Percentiles rank a stretch among this genome's conserved stretches.
Evolutionary conservation across 257 asterid genomes (phyloP).

Genomic region (Verbena officinalis): DNA sequence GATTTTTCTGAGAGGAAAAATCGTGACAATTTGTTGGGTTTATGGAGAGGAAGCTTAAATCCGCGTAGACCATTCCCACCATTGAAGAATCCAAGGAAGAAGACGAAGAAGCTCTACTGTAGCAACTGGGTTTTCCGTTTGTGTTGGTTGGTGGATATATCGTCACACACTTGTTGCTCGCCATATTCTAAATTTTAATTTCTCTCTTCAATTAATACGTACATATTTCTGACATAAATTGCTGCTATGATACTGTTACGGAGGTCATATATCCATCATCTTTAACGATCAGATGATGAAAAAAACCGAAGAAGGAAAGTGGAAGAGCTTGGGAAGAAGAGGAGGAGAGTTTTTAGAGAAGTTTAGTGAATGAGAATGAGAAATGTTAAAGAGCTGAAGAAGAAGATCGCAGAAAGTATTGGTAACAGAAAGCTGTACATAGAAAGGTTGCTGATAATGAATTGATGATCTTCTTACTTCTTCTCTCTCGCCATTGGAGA

Average conservation of each 20-base stretch:
- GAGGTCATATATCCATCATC: constrained; percentile 39
- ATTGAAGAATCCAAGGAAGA: constrained; percentile 28
- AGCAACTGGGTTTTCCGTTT: constrained; percentile 1
- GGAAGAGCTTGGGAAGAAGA: constrained; percentile 31
- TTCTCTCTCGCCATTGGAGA: constrained; percentile 28
- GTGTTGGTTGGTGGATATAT: constrained; percentile 21
- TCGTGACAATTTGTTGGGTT: constrained; percentile 21
- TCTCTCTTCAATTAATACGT: background rate
- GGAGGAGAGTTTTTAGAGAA: constrained; percentile 14
- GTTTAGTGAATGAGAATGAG: constrained; percentile 26
- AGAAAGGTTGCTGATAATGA: constrained; percentile 22
- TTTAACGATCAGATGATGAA: constrained; percentile 33
- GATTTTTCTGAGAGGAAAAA: background rate
- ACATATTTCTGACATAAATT: constrained; percentile 33
- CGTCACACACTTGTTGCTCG: constrained; percentile 18
- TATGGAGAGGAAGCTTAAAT: constrained; percentile 44
- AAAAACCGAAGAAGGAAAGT: constrained; percentile 15
- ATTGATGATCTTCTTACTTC: constrained; percentile 18
- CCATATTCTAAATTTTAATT: constrained; percentile 26
- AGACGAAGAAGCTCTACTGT: constrained; percentile 18
- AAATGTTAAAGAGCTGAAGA: constrained; percentile 23
- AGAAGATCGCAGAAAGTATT: constrained; percentile 40
- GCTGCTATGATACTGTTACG: constrained; percentile 39
- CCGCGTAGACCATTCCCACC: constrained; percentile 52
- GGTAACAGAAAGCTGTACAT: constrained; percentile 41